phyloP scores from a whole-genome alignment of 2,329 filamentous ascomycete genomes.

The Neospermospora avenae region DNA sequence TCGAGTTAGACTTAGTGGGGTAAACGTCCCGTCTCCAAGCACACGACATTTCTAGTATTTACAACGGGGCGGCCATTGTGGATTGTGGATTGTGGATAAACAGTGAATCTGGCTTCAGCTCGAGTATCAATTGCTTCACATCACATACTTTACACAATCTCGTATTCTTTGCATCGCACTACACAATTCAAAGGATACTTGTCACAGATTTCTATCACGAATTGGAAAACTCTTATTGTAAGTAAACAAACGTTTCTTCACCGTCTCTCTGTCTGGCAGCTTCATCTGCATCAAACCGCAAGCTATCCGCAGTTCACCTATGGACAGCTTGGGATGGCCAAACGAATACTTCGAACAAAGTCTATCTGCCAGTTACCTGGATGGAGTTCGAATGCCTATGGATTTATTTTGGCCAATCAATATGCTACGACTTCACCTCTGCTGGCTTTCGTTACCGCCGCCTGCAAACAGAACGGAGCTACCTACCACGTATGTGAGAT shows the following conservation, averaged over 20 bases:
- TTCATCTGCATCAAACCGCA: slow-evolving; percentile 11
- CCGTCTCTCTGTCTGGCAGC: slow-evolving; percentile 5
- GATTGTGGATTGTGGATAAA: too few relatives aligned
- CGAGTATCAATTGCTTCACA: background rate
- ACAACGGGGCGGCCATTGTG: background rate
- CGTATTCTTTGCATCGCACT: background rate
- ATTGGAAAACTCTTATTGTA: slow-evolving; percentile 16
- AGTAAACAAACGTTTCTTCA: slow-evolving; percentile 17
- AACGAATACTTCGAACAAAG: background rate
- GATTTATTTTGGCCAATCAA: background rate
- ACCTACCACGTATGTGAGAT: background rate
- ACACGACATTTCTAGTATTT: slow-evolving; percentile 4
- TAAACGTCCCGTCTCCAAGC: background rate
- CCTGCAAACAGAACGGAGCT: background rate
- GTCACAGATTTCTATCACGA: background rate
- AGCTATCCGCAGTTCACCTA: background rate
- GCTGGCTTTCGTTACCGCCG: background rate
- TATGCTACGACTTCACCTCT: background rate
- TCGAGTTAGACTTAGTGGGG: background rate
- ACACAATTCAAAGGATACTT: background rate
- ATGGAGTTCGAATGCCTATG: background rate
- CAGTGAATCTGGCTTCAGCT: slow-evolving; percentile 8
- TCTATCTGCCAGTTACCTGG: background rate
- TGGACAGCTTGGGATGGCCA: background rate
- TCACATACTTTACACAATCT: background rate